Base-by-base conservation (phyloP, 768 basidiomycete genomes). In the Russula olivacea region DNA sequence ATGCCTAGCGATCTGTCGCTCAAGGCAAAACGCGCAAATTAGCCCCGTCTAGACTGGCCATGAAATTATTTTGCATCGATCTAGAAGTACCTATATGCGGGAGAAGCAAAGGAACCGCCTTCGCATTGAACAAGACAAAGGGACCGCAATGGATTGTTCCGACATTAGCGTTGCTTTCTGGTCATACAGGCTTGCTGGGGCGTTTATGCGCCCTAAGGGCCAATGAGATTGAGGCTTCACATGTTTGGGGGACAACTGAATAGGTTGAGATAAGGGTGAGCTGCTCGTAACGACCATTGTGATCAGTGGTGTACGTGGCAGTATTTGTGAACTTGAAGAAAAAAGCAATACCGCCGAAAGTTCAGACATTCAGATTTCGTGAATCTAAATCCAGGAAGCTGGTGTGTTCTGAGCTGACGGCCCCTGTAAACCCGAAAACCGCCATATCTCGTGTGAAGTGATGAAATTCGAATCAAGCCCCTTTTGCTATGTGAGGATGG, bases 371-470 rank as follows among this genome's bases (percentile, higher is more conserved):
- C 47, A 38, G 38, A 7, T 50, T 55, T 64, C 17, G 38, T 50
- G 53, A 49, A 21, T 32, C 23, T 38, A 49, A 47, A 21, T 55
- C 40, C 0, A 51, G 55, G 52, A n/a, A n/a, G n/a, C n/a, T n/a
- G n/a, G 51, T 14, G 48, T 19, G 17, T 40, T 43, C 55, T 57
- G 32, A 28, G 28, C 28, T 34, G 34, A 58, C 41, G 30, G 53
- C 58, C 58, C 19, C 21, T 30, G 47, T 64, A 64, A 55, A 59
- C 12, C 63, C 58, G 53, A 59, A 41, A 30, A 30, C 23, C 36
- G 17, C 52, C 10, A 21, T 53, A 30, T 23, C 25, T 49, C 53
- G 40, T 59, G 52, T 38, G 62, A 59, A 54, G 25, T 28, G 12
- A 38, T 19, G 21, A 11, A 19, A 30, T 43, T 55, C 52, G 47